Conservation (phyloP, 768 basidiomycete genomes). For the Dioszegia hungarica region DNA sequence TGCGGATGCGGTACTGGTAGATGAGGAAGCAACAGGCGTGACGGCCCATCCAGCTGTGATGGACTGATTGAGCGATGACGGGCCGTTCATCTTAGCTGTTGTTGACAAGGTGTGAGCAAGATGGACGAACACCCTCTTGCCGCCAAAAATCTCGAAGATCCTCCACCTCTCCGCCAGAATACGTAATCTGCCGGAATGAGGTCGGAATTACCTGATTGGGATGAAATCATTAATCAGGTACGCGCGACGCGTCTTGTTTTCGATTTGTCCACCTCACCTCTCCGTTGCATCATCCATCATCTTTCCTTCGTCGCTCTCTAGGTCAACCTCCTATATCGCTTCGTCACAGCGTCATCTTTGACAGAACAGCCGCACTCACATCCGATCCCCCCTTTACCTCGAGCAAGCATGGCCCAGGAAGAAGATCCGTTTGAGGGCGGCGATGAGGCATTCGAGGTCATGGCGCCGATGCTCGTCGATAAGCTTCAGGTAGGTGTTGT, state of each 20-base stretch:
- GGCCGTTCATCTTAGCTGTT: constrained; percentile 21
- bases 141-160: background rate
- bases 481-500: constrained; percentile 54
- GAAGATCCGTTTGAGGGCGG: constrained; percentile 52
- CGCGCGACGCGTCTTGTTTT: background rate
- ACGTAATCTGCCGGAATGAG: background rate
- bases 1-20: background rate
- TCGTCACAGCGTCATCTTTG: background rate
- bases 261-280: constrained; percentile 2
- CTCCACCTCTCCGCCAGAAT: background rate
- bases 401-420: constrained; percentile 27
- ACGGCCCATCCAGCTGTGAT: constrained; percentile 37
- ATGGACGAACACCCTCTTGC: background rate
- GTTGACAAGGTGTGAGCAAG: background rate
- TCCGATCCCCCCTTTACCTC: background rate
- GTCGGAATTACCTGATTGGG: background rate
- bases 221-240: background rate
- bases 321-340: background rate
- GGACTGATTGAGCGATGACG: constrained; percentile 31
- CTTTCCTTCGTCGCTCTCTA: background rate
- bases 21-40: constrained; percentile 6
- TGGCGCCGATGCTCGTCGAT: constrained; percentile 75
- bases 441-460: constrained; percentile 57
- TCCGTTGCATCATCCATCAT: background rate
- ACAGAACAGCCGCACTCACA: background rate